phyloP scores from a whole-genome alignment of 192 early-diverging fungal species.

The Dimargaris xerosporica region DNA sequence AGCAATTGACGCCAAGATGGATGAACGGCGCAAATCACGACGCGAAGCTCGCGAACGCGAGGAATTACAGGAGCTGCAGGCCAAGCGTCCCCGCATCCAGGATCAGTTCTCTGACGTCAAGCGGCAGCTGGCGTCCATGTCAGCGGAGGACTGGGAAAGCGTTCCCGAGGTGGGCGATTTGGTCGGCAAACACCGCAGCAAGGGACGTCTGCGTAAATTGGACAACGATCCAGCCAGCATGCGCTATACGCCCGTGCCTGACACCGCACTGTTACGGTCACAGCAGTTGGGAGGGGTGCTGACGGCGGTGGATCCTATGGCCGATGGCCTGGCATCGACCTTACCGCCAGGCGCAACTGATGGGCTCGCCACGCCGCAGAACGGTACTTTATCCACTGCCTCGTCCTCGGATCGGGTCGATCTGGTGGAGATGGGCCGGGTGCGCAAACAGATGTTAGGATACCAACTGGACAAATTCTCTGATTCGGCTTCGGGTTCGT shows the following conservation, averaged over 20 bases:
- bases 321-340: neutral
- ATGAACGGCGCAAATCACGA: conserved; percentile 59
- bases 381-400: conserved; percentile 15
- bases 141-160: conserved; percentile 76
- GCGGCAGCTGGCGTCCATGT: conserved; percentile 55
- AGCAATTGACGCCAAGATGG: conserved; percentile 78
- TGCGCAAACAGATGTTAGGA: conserved; percentile 79
- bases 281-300: neutral
- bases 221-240: conserved; percentile 20
- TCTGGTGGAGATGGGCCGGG: conserved; percentile 84
- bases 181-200: conserved; percentile 60
- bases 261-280: conserved; percentile 12
- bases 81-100: conserved; percentile 65
- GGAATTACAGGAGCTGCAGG: conserved; percentile 44
- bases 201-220: conserved; percentile 24
- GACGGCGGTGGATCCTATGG: neutral
- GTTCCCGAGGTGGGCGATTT: conserved; percentile 71
- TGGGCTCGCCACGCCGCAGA: conserved; percentile 13
- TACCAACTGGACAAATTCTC: conserved; percentile 84
- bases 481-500: conserved; percentile 73
- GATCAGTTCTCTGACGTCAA: conserved; percentile 86
- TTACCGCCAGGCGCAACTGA: neutral
- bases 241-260: conserved; percentile 32
- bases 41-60: conserved; percentile 61
- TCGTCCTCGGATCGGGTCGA: conserved; percentile 36